These are phyloP conservation scores for Ploettnerulaceae sp. DNA, from an alignment of 2,329 filamentous ascomycete genomes.

Conservation along the genomic window DNA sequence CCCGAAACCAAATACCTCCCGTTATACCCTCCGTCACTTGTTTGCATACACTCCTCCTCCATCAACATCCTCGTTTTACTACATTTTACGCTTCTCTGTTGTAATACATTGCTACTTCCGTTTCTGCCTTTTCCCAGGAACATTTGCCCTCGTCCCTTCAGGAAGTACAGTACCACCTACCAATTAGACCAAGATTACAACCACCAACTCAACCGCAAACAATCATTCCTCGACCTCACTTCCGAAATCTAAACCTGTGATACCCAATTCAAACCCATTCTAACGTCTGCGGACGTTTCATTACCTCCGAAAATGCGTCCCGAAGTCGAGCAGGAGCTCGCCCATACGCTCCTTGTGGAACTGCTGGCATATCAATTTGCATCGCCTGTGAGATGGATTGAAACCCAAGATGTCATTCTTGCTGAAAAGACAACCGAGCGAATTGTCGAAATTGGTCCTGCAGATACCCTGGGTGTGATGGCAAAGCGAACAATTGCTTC, in stretches of 20 bases:
- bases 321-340: conserved; percentile 98
- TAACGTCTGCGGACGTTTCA: conserved; percentile 31
- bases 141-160: conserved; percentile 2
- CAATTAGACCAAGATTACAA: conserved; percentile 11
- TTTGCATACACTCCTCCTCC: conserved; percentile 2
- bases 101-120: conserved; percentile 8
- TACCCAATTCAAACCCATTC: conserved; percentile 14
- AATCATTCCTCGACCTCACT: neutral
- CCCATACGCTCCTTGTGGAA: conserved; percentile 96
- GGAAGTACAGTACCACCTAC: conserved; percentile 7
- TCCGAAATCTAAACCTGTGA: conserved; percentile 7
- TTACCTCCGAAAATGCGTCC: conserved; percentile 72
- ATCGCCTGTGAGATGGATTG: conserved; percentile 98
- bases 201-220: conserved; percentile 5
- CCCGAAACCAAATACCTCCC: conserved; percentile 9
- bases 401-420: conserved; percentile 99
- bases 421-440: conserved; percentile 93
- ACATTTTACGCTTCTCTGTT: conserved; percentile 5
- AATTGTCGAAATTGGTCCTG: conserved; percentile 95
- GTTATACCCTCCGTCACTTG: conserved; percentile 10
- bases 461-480: conserved; percentile 96
- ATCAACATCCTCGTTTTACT: neutral
- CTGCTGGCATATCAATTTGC: conserved; percentile 99
- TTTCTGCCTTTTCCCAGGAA: conserved; percentile 10
- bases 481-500: conserved; percentile 90